phyloP scores from a whole-genome alignment of 2,329 filamentous ascomycete species.

The Macrophomina phaseolina region DNA sequence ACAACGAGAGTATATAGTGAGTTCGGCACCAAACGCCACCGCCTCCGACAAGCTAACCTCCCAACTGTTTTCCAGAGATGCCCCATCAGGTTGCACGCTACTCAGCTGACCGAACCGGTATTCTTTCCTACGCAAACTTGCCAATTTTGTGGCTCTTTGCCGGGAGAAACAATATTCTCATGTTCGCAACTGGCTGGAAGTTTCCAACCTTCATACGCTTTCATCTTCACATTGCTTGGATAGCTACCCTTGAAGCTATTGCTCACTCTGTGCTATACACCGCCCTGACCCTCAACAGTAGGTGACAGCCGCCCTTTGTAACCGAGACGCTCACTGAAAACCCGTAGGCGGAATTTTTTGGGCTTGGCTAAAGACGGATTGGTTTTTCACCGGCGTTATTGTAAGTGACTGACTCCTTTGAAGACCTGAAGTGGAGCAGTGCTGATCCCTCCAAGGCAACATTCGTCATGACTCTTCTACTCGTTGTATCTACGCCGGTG shows the following conservation, averaged over 20 bases:
- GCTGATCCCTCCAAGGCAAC: constrained; percentile 34
- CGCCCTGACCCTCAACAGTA: constrained; percentile 37
- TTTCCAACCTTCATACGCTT: constrained; percentile 71
- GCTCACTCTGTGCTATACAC: constrained; percentile 68
- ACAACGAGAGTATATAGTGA: constrained; percentile 15
- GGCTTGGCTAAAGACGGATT: constrained; percentile 5
- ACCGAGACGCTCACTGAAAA: too few relatives aligned
- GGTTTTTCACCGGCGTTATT: constrained; percentile 14
- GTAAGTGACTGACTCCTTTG: background rate
- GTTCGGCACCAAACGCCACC: background rate
- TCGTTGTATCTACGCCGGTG: constrained; percentile 56
- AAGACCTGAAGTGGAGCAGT: background rate
- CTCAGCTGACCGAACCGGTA: constrained; percentile 11
- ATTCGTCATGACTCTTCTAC: constrained; percentile 51
- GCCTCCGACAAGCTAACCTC: background rate
- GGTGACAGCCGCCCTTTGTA: background rate
- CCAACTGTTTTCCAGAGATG: background rate
- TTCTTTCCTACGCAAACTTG: constrained; percentile 5
- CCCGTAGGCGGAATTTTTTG: background rate
- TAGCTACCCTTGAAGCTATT: constrained; percentile 67
- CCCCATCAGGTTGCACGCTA: constrained; percentile 2
- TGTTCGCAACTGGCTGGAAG: constrained; percentile 73
- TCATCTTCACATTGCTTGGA: constrained; percentile 69
- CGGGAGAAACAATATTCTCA: constrained; percentile 68
- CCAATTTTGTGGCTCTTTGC: constrained; percentile 66